Evolutionary conservation across 768 basidiomycete species (phyloP), one percentile per base, ranked within the genome.

Genomic region (Lactifluus hygrophoroides): DNA sequence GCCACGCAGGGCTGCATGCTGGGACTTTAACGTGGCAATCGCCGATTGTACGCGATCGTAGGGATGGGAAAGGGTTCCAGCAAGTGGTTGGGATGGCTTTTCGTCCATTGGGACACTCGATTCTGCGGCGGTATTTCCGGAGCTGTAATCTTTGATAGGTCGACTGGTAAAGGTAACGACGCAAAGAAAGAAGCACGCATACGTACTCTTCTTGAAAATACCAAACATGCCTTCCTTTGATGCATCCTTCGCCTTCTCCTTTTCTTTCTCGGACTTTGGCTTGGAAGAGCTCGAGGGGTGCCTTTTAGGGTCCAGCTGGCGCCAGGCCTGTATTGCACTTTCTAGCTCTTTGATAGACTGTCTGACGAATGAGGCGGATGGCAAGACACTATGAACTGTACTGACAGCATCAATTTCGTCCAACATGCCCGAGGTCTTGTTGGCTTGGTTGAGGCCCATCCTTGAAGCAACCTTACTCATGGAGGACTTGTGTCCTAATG

Each of bases 351-450:
- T 66, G 52, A 89, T 76, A 2, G 77, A 78, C 88, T 90, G 55
- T 48, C 54, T 27, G 58, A 56, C 21, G 25, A 38, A 53, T 50
- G 23, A 59, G 54, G 25, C n/a, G 4, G 13, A 46, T 37, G 6
- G 49, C 32, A 37, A 32, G 11, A 49, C 25, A 19, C 54, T 25
- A n/a, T 32, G 19, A 19, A 28, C 5, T 45, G 42, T 56, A 76
- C 80, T 58, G 67, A 89, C 88, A 58, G 65, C 68, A 30, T 78
- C 78, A 76, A 91, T 86, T 66, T 87, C 85, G 48, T 89, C 85
- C 17, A 82, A 73, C 54, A 86, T 72, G 27, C 69, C 61, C 16
- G 74, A 77, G 7, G 80, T 76, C 64, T 78, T 80, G 64, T 70
- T 79, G 56, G 80, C 66, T 70, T 83, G 65, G 68, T 75, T 68